Evolutionary conservation across 768 basidiomycete species (phyloP).

Genomic region (Hortiboletus campestris): DNA sequence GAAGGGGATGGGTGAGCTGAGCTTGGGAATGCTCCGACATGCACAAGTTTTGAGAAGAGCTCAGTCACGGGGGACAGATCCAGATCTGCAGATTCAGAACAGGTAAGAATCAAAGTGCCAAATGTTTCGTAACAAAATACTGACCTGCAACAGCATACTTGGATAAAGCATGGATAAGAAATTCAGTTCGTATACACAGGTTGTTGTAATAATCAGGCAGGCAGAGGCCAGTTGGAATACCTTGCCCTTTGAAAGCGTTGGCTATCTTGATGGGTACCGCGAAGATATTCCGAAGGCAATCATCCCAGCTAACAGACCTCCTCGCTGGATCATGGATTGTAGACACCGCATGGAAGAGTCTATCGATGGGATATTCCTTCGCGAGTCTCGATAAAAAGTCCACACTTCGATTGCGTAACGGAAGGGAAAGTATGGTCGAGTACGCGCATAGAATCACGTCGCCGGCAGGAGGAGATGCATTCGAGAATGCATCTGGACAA

Average conservation of each 20-base stretch:
- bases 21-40: slow-evolving; percentile 62
- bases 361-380: slow-evolving; percentile 65
- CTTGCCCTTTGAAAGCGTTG: slow-evolving; percentile 56
- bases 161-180: slow-evolving; percentile 47
- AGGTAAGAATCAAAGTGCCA: slow-evolving; percentile 7
- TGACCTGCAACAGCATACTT: slow-evolving; percentile 40
- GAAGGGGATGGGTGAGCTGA: slow-evolving; percentile 49
- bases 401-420: slow-evolving; percentile 50
- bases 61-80: slow-evolving; percentile 42
- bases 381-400: slow-evolving; percentile 53
- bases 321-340: slow-evolving; percentile 21
- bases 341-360: slow-evolving; percentile 57
- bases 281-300: slow-evolving; percentile 62
- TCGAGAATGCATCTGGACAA: slow-evolving; percentile 61
- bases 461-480: slow-evolving; percentile 47
- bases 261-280: slow-evolving; percentile 76
- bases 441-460: slow-evolving; percentile 61
- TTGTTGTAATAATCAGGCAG: slow-evolving; percentile 55
- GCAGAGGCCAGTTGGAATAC: slow-evolving; percentile 49
- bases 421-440: slow-evolving; percentile 54
- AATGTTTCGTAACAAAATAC: slow-evolving; percentile 16
- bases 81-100: slow-evolving; percentile 33
- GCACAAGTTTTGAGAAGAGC: slow-evolving; percentile 65
- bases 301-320: slow-evolving; percentile 62
- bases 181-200: slow-evolving; percentile 52